Percentiles rank a stretch among this genome's conserved stretches.
phyloP scores from a whole-genome alignment of 352 stramenopile species.

The Nothophytophthora sp. region DNA sequence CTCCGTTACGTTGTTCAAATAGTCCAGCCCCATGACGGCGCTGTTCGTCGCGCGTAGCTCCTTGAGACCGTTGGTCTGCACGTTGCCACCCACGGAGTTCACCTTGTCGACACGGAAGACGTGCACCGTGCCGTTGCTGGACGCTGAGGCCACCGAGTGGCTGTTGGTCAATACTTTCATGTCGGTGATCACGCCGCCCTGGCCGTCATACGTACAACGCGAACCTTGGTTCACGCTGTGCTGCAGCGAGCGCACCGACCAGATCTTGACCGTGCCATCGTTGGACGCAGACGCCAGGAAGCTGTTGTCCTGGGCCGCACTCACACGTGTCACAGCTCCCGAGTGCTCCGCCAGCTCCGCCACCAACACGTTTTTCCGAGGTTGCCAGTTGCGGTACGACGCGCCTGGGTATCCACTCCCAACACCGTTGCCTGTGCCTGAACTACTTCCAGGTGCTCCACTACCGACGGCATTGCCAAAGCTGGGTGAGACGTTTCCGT shows the following conservation, averaged over 20 bases:
- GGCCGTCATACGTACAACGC: slow-evolving; percentile 92
- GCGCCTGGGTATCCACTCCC: slow-evolving; percentile 42
- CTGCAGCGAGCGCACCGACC: slow-evolving; percentile 93
- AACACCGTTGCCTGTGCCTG: slow-evolving; percentile 26
- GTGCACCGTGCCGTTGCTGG: slow-evolving; percentile 91
- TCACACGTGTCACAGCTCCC: slow-evolving; percentile 92
- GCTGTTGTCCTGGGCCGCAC: slow-evolving; percentile 93
- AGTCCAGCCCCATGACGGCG: slow-evolving; percentile 94
- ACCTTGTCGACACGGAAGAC: slow-evolving; percentile 96
- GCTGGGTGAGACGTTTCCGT: slow-evolving; percentile 26
- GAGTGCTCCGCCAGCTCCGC: slow-evolving; percentile 92
- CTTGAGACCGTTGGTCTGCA: slow-evolving; percentile 69
- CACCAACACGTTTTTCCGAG: slow-evolving; percentile 81
- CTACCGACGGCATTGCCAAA: slow-evolving; percentile 24
- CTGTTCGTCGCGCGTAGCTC: slow-evolving; percentile 85
- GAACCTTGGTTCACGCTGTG: slow-evolving; percentile 94
- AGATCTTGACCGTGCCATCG: slow-evolving; percentile 97
- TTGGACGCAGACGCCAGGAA: slow-evolving; percentile 96
- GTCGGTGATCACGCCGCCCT: slow-evolving; percentile 92
- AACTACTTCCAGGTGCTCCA: slow-evolving; percentile 21
- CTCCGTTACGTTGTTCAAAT: slow-evolving; percentile 96
- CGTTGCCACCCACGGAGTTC: slow-evolving; percentile 63
- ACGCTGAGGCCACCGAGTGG: slow-evolving; percentile 94
- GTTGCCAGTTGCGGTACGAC: slow-evolving; percentile 77
- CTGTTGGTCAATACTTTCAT: slow-evolving; percentile 96